Percentiles rank a stretch among this genome's conserved stretches.
These are phyloP conservation scores for Alternaria arborescens DNA, from an alignment of 2,329 filamentous ascomycete species.

Conservation along the genomic window DNA sequence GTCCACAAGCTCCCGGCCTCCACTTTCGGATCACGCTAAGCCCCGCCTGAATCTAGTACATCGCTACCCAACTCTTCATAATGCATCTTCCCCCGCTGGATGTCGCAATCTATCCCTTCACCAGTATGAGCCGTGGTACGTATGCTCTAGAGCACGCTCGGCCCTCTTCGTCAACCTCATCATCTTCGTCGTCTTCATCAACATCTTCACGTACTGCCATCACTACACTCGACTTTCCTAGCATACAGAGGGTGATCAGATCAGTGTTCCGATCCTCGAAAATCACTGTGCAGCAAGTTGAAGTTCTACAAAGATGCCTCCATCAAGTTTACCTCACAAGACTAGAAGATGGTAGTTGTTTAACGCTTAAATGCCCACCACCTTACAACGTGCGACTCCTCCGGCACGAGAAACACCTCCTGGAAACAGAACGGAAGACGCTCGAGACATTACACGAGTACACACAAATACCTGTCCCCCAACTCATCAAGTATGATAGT, in stretches of 20 bases:
- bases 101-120: slow-evolving; percentile 42
- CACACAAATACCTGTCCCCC: slow-evolving; percentile 49
- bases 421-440: slow-evolving; percentile 52
- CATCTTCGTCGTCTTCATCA: slow-evolving; percentile 39
- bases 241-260: slow-evolving; percentile 47
- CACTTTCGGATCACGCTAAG: slow-evolving; percentile 29
- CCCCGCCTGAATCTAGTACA: slow-evolving; percentile 21
- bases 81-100: slow-evolving; percentile 51
- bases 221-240: slow-evolving; percentile 41
- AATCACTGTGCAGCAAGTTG: slow-evolving; percentile 45
- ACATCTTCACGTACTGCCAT: slow-evolving; percentile 29
- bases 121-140: slow-evolving; percentile 48
- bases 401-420: slow-evolving; percentile 53
- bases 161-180: slow-evolving; percentile 35
- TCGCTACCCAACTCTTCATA: slow-evolving; percentile 29
- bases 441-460: slow-evolving; percentile 51
- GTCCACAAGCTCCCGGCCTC: slow-evolving; percentile 16
- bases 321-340: slow-evolving; percentile 55
- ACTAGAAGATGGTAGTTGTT: slow-evolving; percentile 49
- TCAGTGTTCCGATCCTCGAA: slow-evolving; percentile 43
- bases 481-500: slow-evolving; percentile 51
- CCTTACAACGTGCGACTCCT: slow-evolving; percentile 50
- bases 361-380: slow-evolving; percentile 55
- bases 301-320: slow-evolving; percentile 46
- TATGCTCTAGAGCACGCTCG: slow-evolving; percentile 35